These are phyloP conservation scores for Ustilago tritici DNA, from an alignment of 1,284 basidiomycete species.

Conservation along the genomic window DNA sequence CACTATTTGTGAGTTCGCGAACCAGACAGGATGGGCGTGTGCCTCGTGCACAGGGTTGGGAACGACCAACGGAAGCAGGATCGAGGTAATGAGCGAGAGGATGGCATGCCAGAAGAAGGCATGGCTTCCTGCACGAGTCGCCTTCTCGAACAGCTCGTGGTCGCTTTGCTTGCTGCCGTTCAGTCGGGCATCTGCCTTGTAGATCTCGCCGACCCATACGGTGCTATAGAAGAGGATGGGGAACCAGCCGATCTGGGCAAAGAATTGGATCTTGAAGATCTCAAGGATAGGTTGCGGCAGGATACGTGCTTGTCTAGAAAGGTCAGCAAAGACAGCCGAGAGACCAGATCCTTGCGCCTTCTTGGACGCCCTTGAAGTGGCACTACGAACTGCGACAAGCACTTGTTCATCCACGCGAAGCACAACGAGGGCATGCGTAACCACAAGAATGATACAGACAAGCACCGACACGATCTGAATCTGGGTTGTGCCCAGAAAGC, in stretches of 20 bases:
- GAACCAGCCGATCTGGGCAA: conserved; percentile 66
- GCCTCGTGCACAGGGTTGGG: conserved; percentile 42
- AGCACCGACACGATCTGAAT: conserved; percentile 56
- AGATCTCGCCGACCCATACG: conserved; percentile 65
- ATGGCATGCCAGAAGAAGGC: conserved; percentile 84
- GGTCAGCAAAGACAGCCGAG: conserved; percentile 24
- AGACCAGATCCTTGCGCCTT: conserved; percentile 11
- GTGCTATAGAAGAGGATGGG: conserved; percentile 62
- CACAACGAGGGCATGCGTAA: conserved; percentile 53
- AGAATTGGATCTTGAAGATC: conserved; percentile 63
- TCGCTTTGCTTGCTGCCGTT: conserved; percentile 40
- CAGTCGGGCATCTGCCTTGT: conserved; percentile 43
- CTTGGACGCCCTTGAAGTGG: conserved; percentile 2
- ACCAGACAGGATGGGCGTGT: conserved; percentile 14
- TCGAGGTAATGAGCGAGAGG: conserved; percentile 78
- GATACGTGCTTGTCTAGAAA: conserved; percentile 34
- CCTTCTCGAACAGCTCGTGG: conserved; percentile 72
- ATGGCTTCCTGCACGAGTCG: conserved; percentile 83
- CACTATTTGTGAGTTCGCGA: conserved; percentile 14
- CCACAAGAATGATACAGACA: conserved; percentile 43
- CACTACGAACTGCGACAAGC: conserved; percentile 10
- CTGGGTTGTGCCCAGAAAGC: conserved; percentile 35
- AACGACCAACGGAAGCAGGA: conserved; percentile 81
- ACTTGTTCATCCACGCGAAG: conserved; percentile 52
- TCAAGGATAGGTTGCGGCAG: conserved; percentile 54